phyloP scores from a whole-genome alignment of 495 filamentous ascomycete genomes.

The Xylaria cubensis region DNA sequence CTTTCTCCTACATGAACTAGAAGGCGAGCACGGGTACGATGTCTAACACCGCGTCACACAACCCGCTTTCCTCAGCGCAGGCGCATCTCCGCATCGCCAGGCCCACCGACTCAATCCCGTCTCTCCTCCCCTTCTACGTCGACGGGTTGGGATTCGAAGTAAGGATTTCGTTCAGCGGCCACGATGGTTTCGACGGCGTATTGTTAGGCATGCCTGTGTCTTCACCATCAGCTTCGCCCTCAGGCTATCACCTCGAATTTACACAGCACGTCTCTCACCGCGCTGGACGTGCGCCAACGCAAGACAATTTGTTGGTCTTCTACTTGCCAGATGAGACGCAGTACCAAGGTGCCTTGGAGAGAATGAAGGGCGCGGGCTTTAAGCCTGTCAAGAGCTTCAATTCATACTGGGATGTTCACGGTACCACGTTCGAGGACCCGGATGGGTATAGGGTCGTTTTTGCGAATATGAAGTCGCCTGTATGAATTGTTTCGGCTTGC shows the following conservation, averaged over 20 bases:
- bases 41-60: neutral
- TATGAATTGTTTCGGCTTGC: slow-evolving; percentile 5
- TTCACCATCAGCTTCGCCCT: neutral
- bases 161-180: slow-evolving; percentile 34
- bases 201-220: slow-evolving; percentile 28
- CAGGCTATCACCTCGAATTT: slow-evolving; percentile 47
- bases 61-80: slow-evolving; percentile 13
- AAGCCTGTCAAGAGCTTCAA: slow-evolving; percentile 38
- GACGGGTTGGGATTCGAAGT: slow-evolving; percentile 43
- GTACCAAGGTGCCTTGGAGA: slow-evolving; percentile 33
- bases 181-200: slow-evolving; percentile 44
- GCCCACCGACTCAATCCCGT: slow-evolving; percentile 41
- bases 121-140: slow-evolving; percentile 43
- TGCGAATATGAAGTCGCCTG: slow-evolving; percentile 39
- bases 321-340: slow-evolving; percentile 36
- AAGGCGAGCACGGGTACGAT: neutral
- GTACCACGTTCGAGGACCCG: slow-evolving; percentile 45
- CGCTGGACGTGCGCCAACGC: slow-evolving; percentile 40
- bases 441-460: slow-evolving; percentile 47
- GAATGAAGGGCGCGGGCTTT: slow-evolving; percentile 37
- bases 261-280: slow-evolving; percentile 34
- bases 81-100: slow-evolving; percentile 44
- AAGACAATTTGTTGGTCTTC: slow-evolving; percentile 46
- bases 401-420: slow-evolving; percentile 44
- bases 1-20: neutral